A percentile compares a stretch with the other conserved stretches of the same genome.
These are phyloP conservation scores for Citeromyces nyonsensis DNA, from an alignment of 805 yeast species.

Conservation along the genomic window DNA sequence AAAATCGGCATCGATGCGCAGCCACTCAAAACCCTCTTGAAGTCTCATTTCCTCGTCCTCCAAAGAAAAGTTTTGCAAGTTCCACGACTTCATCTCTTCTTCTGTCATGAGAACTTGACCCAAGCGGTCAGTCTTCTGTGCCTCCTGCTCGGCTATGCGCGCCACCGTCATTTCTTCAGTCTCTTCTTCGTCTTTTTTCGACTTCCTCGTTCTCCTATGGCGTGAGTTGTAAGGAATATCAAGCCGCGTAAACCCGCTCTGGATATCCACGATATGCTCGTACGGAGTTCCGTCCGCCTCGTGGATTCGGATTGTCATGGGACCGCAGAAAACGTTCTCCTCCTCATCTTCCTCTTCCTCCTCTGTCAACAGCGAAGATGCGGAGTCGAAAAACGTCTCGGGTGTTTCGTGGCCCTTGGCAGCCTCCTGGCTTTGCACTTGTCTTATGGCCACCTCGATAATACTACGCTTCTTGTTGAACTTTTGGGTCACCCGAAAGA, in stretches of 20 bases:
- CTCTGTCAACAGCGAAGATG: constrained; percentile 10
- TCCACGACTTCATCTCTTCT: constrained; percentile 57
- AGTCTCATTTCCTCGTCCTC: constrained; percentile 55
- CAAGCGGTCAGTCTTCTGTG: constrained; percentile 24
- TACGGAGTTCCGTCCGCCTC: constrained; percentile 98
- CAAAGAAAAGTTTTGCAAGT: constrained; percentile 49
- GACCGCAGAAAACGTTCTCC: constrained; percentile 63
- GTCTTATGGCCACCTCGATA: constrained; percentile 88
- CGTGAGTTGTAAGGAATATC: constrained; percentile 94
- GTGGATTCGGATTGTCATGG: constrained; percentile 92
- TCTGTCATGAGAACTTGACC: constrained; percentile 65
- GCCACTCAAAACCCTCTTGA: constrained; percentile 93
- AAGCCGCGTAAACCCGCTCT: constrained; percentile 70
- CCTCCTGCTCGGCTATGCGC: constrained; percentile 7
- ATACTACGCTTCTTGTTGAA: constrained; percentile 90
- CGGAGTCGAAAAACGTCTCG: constrained; percentile 27
- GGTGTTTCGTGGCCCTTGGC: constrained; percentile 6
- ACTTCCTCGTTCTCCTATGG: constrained; percentile 66
- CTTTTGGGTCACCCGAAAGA: constrained; percentile 75
- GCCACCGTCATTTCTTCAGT: constrained; percentile 5
- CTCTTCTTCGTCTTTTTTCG: constrained; percentile 26
- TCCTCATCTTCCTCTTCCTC: constrained; percentile 12
- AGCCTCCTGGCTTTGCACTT: constrained; percentile 56
- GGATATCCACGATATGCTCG: constrained; percentile 88
- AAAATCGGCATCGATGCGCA: constrained; percentile 92